These are phyloP conservation scores for Apophysomyces variabilis DNA, from an alignment of 371 early-diverging fungal genomes.

Conservation along the genomic window DNA sequence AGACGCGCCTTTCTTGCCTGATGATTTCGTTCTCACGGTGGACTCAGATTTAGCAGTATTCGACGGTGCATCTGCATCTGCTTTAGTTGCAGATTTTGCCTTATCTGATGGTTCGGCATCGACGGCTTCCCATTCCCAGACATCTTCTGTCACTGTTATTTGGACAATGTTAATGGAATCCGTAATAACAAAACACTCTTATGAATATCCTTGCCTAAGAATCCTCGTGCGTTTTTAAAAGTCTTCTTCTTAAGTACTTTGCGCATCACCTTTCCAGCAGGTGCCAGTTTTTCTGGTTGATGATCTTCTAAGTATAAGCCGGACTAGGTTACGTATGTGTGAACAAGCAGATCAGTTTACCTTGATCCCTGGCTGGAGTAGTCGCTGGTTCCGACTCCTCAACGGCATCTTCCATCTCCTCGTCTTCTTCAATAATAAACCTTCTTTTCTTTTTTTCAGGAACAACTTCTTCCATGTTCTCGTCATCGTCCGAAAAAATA, in stretches of 20 bases:
- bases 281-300: constrained; percentile 7
- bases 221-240: constrained; percentile 52
- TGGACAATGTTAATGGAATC: not conserved
- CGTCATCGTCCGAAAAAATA: constrained; percentile 29
- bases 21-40: not conserved
- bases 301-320: not conserved
- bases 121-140: constrained; percentile 23
- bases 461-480: constrained; percentile 20
- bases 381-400: constrained; percentile 12
- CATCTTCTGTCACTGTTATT: constrained; percentile 18
- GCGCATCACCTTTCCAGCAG: constrained; percentile 29
- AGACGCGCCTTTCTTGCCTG: constrained; percentile 3
- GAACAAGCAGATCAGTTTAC: not conserved
- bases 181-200: not conserved
- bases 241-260: constrained; percentile 54
- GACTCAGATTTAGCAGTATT: constrained; percentile 1
- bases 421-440: constrained; percentile 20
- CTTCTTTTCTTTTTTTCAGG: constrained; percentile 14
- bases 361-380: not conserved
- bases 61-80: not conserved
- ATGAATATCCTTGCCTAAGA: constrained; percentile 37
- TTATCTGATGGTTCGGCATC: constrained; percentile 9
- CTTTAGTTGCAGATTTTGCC: not conserved
- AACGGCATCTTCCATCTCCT: constrained; percentile 28
- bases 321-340: not conserved